phyloP scores from a whole-genome alignment of 2,329 filamentous ascomycete species.

The Ascochyta clinopodiicola region DNA sequence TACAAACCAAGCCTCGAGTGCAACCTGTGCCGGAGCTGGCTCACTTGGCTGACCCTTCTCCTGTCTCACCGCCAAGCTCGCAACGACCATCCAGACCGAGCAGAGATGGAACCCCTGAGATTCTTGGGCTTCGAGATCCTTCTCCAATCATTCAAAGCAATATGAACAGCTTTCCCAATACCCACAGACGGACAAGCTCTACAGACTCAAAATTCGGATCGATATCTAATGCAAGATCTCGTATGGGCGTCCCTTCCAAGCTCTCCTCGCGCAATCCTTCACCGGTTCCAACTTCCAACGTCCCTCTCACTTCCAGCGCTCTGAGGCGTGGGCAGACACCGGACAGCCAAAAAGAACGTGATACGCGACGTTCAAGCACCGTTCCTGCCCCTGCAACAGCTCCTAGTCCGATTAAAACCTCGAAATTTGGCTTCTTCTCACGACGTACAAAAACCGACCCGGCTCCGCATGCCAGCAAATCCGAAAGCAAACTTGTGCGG shows the following conservation, averaged over 20 bases:
- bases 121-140: conserved; percentile 53
- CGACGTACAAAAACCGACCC: conserved; percentile 71
- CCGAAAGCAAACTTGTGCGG: conserved; percentile 60
- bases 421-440: conserved; percentile 79
- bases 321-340: conserved; percentile 44
- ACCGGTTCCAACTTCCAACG: conserved; percentile 44
- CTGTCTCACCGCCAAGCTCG: conserved; percentile 54
- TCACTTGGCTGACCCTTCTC: conserved; percentile 68
- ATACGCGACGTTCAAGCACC: conserved; percentile 41
- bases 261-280: conserved; percentile 48
- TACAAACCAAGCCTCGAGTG: conserved; percentile 20
- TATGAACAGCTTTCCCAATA: conserved; percentile 55
- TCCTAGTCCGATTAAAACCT: conserved; percentile 63
- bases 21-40: conserved; percentile 49
- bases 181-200: conserved; percentile 60
- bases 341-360: conserved; percentile 49
- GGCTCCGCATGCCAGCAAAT: conserved; percentile 60
- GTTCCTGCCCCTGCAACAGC: conserved; percentile 54
- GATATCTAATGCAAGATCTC: conserved; percentile 24
- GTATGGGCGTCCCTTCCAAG: conserved; percentile 37
- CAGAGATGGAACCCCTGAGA: conserved; percentile 53
- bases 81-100: conserved; percentile 55
- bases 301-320: conserved; percentile 31
- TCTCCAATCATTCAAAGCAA: conserved; percentile 65
- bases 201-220: conserved; percentile 48